Base-by-base conservation (phyloP, 1,284 basidiomycete species). In the Cryptococcus sp. region DNA sequence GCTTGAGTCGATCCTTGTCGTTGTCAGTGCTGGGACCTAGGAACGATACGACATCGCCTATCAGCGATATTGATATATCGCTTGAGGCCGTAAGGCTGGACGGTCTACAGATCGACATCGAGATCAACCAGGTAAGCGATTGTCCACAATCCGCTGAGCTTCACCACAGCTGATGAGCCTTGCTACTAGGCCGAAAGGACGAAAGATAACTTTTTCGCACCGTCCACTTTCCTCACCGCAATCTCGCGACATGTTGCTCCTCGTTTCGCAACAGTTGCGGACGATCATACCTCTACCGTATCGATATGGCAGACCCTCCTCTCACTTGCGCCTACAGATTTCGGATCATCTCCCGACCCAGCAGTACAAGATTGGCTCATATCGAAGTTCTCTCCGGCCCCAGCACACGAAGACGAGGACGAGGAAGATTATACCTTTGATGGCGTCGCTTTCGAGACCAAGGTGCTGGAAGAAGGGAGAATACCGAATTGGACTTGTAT, bases 321-420 rank as follows among this genome's bases (percentile, higher is more conserved):
- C 20, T 72, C 69, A 3, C 50, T 56, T n/a, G 51, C 64, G 2
- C 38, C 64, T 13, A 41, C 41, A 29, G 50, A 59, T 7, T 58
- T 61, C 11, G 70, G 63, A 20, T 59, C 62, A 8, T 61, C 72
- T 0, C 61, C 68, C 0, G 55, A 63, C 1, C 16, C 39, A 3
- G 50, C 61, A 3, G 72, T 71, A 0, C 50, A 64, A 17, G 43
- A 62, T 19, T 76, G 74, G 74, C 65, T 76, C 2, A 46, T 52
- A 7, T 54, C 56, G 17, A 76, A 76, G 55, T 67, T 76, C 41
- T 23, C 54, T 10, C 59, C 65, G 2, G 45, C 53, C 3, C 41
- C n/a, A 3, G 23, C 51, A 16, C 38, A 46, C 19, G 41, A 39
- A 26, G 51, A 54, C 10, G 26, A n/a, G 3, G 53, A 59, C 3